Conservation (phyloP, 352 stramenopile genomes). For the Pythium brachiatum region DNA sequence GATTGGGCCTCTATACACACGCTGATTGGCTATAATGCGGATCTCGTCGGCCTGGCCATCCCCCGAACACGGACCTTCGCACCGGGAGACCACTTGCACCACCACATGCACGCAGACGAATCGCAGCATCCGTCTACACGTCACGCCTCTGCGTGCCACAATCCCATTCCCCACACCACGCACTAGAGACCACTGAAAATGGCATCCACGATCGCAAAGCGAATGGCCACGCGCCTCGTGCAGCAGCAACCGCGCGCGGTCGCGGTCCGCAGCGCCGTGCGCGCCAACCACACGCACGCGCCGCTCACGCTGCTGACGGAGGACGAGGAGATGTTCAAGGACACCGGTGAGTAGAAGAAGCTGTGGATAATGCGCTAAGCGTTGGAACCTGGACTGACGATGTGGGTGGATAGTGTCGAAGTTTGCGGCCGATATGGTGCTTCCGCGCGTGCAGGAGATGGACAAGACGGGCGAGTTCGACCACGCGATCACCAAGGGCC, state of each 20-base stretch:
- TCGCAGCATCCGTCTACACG: conserved; percentile 1
- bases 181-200: conserved; percentile 6
- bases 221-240: conserved; percentile 17
- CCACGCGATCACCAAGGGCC: conserved; percentile 82
- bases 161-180: conserved; percentile 7
- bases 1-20: background rate
- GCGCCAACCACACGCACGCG: conserved; percentile 25
- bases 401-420: conserved; percentile 50
- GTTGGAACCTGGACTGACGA: background rate
- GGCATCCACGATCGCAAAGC: conserved; percentile 16
- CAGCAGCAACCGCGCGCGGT: conserved; percentile 2
- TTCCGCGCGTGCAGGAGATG: conserved; percentile 91
- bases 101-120: conserved; percentile 11
- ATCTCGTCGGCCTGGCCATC: background rate
- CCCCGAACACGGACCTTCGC: background rate
- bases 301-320: conserved; percentile 71
- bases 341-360: conserved; percentile 49
- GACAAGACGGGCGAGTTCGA: conserved; percentile 90
- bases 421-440: conserved; percentile 86
- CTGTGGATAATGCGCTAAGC: background rate
- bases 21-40: conserved; percentile 14
- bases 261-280: conserved; percentile 4
- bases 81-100: background rate
- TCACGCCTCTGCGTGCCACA: conserved; percentile 1
- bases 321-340: conserved; percentile 80